Evolutionary conservation across 2,329 filamentous ascomycete genomes (phyloP), one percentile per base, ranked within the genome.

Genomic region (Juglanconis sp.): DNA sequence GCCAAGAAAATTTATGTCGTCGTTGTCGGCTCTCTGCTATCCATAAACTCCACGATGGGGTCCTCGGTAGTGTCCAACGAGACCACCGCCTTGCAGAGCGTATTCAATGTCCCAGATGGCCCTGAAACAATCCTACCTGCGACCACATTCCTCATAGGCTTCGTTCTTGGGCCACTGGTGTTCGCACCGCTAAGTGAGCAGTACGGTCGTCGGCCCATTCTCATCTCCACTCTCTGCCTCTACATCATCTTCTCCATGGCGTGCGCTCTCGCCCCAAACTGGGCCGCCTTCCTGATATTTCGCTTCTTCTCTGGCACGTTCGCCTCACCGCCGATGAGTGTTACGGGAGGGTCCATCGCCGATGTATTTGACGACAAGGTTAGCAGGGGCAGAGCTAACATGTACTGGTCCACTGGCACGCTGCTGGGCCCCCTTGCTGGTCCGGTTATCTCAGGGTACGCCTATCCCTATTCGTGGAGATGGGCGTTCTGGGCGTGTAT

Each of bases 401-500:
- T 68, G 64, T 40, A 63, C 11, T 70, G 68, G 68, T 66, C 64
- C 0, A 65, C 65, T 1, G 61, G 64, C 4, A 67, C 66, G 9
- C 65, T 69, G 13, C 50, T 68, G 17, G 68, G 68, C 7, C 68
- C 68, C 4, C 56, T 70, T n/a, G 63, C 53, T 3, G 68, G 63
- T 6, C 68, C 68, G 1, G 63, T 70, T 6, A 13, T 70, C 13
- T 53, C 65, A 5, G 68, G 68, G 1, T 70, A 65, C 47, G 57
- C 64, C 6, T 62, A 63, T 7, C 57, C 48, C 1, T 31, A 60
- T 5, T 68, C 65, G 3, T 69, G 68, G 68, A 50, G 62, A n/a
- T 68, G 66, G 59, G 63, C 55, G 7, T 69, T 70, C 48, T 69
- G 68, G 68, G 65, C 65, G 32, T 62, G 63, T 38, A 57, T 69